Evolutionary conservation across 257 asterid species (phyloP).

Genomic region (Perilla frutescens): DNA sequence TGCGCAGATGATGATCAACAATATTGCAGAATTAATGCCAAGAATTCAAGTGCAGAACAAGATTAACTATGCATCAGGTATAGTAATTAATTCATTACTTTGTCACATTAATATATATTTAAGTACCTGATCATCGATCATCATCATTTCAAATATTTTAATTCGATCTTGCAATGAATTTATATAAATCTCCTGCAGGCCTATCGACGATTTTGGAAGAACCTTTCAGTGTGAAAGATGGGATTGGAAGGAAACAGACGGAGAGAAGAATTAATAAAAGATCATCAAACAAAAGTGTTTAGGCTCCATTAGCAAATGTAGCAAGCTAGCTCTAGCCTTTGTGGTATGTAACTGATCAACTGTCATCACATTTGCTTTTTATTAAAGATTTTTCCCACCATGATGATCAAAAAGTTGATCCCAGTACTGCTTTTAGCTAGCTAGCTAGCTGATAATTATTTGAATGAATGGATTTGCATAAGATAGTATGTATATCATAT

Average conservation of each 20-base stretch:
- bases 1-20: too few species aligned
- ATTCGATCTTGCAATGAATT: not conserved
- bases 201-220: slow-evolving; percentile 61
- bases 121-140: not conserved
- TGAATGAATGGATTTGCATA: not conserved
- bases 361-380: not conserved
- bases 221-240: slow-evolving; percentile 45
- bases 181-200: slow-evolving; percentile 34
- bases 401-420: slow-evolving; percentile 18
- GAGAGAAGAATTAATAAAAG: slow-evolving; percentile 35
- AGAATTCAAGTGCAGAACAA: slow-evolving; percentile 39
- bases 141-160: not conserved
- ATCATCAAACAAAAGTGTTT: slow-evolving; percentile 23
- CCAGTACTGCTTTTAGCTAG: slow-evolving; percentile 3
- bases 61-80: slow-evolving; percentile 51
- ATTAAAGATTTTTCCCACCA: slow-evolving; percentile 23
- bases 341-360: slow-evolving; percentile 28
- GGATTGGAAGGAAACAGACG: slow-evolving; percentile 40
- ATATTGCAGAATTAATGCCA: not conserved
- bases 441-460: not conserved
- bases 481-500: not conserved
- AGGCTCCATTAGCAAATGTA: slow-evolving; percentile 13
- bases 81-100: not conserved
- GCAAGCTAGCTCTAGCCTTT: not conserved
- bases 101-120: not conserved